phyloP scores from a whole-genome alignment of 768 basidiomycete species.

The Calvatia gigantea region DNA sequence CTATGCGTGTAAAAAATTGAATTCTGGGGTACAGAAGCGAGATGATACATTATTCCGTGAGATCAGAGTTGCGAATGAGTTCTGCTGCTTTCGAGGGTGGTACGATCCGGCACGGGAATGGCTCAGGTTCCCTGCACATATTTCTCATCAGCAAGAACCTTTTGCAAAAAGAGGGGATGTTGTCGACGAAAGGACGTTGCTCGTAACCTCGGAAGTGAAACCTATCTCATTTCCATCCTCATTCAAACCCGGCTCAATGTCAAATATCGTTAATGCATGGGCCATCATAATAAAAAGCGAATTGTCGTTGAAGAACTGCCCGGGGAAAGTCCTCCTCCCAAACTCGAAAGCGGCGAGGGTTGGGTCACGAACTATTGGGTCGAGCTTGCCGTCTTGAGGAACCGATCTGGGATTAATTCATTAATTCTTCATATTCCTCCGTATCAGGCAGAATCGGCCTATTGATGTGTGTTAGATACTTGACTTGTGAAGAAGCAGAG shows the following conservation, averaged over 20 bases:
- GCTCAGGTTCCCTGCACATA: slow-evolving; percentile 1
- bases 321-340: slow-evolving; percentile 18
- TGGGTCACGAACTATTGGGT: slow-evolving; percentile 4
- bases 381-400: slow-evolving; percentile 13
- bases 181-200: slow-evolving; percentile 4
- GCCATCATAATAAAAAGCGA: slow-evolving; percentile 16
- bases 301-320: slow-evolving; percentile 16
- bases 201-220: slow-evolving; percentile 11
- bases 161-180: not conserved
- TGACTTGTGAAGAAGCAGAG: too few species aligned
- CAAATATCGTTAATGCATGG: slow-evolving; percentile 15
- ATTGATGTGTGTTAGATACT: not conserved
- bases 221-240: slow-evolving; percentile 15
- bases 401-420: slow-evolving; percentile 16
- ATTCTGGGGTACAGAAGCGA: not conserved
- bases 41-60: not conserved
- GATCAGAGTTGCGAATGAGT: not conserved
- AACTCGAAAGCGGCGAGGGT: slow-evolving; percentile 8
- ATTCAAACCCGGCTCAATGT: slow-evolving; percentile 17
- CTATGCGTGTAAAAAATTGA: not conserved
- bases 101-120: slow-evolving; percentile 6
- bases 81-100: slow-evolving; percentile 4
- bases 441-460: slow-evolving; percentile 17
- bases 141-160: not conserved
- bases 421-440: slow-evolving; percentile 7